phyloP scores from a whole-genome alignment of 495 filamentous ascomycete genomes.

The Hyaloscypha finlandica region DNA sequence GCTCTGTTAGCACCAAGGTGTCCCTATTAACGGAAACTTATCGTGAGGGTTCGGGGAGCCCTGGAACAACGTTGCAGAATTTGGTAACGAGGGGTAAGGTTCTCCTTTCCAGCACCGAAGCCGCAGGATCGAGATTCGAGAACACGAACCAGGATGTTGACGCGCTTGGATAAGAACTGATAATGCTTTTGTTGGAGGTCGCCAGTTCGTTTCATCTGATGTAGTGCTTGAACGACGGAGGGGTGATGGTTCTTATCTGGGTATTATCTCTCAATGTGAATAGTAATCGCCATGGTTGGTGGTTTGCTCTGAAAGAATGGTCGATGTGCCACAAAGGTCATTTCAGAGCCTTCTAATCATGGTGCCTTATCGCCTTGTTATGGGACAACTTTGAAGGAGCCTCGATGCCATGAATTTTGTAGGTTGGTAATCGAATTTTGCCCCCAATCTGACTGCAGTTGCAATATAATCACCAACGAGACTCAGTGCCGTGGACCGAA shows the following conservation, averaged over 20 bases:
- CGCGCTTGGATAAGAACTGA: not conserved
- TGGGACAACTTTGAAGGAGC: not conserved
- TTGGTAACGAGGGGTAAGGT: not conserved
- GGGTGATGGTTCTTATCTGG: not conserved
- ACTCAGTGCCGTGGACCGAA: not conserved
- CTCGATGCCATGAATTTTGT: not conserved
- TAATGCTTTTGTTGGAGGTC: not conserved
- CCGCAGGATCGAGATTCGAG: not conserved
- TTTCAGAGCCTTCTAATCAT: not conserved
- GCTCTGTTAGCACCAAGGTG: not conserved
- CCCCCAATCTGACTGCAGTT: not conserved
- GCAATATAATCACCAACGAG: not conserved
- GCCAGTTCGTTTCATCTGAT: not conserved
- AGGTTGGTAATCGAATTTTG: not conserved
- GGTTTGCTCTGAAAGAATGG: not conserved
- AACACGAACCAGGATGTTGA: not conserved
- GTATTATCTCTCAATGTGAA: not conserved
- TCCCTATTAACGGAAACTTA: not conserved
- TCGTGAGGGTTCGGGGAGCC: not conserved
- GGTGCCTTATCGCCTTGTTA: not conserved
- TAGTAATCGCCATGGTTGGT: not conserved
- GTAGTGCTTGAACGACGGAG: not conserved
- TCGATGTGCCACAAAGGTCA: not conserved
- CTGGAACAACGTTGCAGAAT: not conserved
- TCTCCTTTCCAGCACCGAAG: not conserved